Percentiles rank a stretch among this genome's conserved stretches.
Conservation (phyloP, 768 basidiomycete species). For the Mycena filopes region DNA sequence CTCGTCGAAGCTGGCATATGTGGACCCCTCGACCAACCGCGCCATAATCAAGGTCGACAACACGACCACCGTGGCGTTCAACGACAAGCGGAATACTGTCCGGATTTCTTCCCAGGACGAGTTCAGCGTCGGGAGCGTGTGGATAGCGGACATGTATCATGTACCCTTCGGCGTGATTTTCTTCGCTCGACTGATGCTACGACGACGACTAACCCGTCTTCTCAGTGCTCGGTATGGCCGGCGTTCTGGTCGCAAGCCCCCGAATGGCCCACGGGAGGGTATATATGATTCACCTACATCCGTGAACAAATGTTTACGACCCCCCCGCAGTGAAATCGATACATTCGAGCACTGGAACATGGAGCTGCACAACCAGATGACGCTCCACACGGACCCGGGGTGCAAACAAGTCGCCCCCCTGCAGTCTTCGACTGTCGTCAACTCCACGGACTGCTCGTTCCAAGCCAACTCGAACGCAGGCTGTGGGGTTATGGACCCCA, state of each 20-base stretch:
- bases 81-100: slow-evolving; percentile 74
- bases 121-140: slow-evolving; percentile 69
- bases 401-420: slow-evolving; percentile 62
- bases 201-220: not conserved
- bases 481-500: slow-evolving; percentile 69
- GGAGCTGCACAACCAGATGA: slow-evolving; percentile 71
- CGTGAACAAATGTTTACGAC: not conserved
- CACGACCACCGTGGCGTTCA: slow-evolving; percentile 59
- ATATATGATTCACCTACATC: slow-evolving; percentile 33
- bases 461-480: slow-evolving; percentile 67
- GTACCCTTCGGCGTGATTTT: slow-evolving; percentile 68
- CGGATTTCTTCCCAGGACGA: slow-evolving; percentile 68
- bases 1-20: slow-evolving; percentile 65
- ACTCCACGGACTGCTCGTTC: slow-evolving; percentile 70
- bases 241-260: slow-evolving; percentile 71
- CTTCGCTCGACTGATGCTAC: not conserved
- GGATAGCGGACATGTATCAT: slow-evolving; percentile 73
- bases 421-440: slow-evolving; percentile 62
- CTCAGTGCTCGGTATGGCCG: slow-evolving; percentile 78
- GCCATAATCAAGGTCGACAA: slow-evolving; percentile 86
- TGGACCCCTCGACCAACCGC: slow-evolving; percentile 71
- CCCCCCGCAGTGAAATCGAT: slow-evolving; percentile 69
- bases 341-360: slow-evolving; percentile 86
- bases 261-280: slow-evolving; percentile 72
- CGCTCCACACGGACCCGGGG: slow-evolving; percentile 73